A percentile compares a stretch with the other conserved stretches of the same genome.
Evolutionary conservation across 2,329 filamentous ascomycete genomes (phyloP).

Genomic region (Bisporella sp.): DNA sequence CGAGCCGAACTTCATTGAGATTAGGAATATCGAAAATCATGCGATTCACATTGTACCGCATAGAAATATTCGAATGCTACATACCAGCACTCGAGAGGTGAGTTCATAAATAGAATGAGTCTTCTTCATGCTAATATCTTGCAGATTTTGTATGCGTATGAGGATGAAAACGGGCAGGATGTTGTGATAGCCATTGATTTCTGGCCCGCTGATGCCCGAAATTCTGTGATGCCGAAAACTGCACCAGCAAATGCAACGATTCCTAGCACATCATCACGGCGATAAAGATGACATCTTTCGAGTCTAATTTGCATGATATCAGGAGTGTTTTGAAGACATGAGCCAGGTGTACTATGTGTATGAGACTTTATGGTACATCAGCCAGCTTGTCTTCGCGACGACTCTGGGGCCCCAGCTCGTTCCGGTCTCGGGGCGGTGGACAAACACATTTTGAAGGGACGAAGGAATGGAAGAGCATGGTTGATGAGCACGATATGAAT

Average conservation of each 20-base stretch:
- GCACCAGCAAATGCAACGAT: slow-evolving; percentile 14
- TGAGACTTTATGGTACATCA: slow-evolving; percentile 16
- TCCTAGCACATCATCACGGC: slow-evolving; percentile 20
- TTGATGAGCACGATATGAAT: slow-evolving; percentile 1
- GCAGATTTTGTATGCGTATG: slow-evolving; percentile 95
- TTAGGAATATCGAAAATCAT: slow-evolving; percentile 89
- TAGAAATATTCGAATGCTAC: slow-evolving; percentile 95
- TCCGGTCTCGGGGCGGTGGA: slow-evolving; percentile 18
- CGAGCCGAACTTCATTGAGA: slow-evolving; percentile 95
- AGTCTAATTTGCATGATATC: too few species aligned
- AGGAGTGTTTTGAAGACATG: too few species aligned
- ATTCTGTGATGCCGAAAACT: slow-evolving; percentile 16
- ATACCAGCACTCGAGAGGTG: slow-evolving; percentile 95
- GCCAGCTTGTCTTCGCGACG: slow-evolving; percentile 6
- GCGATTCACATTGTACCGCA: slow-evolving; percentile 94
- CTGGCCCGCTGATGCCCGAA: slow-evolving; percentile 46
- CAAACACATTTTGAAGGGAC: slow-evolving; percentile 12
- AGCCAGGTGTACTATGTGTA: slow-evolving; percentile 8
- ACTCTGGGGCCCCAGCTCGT: slow-evolving; percentile 4
- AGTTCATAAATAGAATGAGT: slow-evolving; percentile 25
- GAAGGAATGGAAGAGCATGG: slow-evolving; percentile 2
- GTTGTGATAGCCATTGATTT: slow-evolving; percentile 94
- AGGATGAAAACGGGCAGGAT: slow-evolving; percentile 90
- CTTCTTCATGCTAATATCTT: slow-evolving; percentile 15
- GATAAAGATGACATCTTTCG: slow-evolving; percentile 15